phyloP scores from a whole-genome alignment of 306 rosid genomes.

The Clitoria ternatea region DNA sequence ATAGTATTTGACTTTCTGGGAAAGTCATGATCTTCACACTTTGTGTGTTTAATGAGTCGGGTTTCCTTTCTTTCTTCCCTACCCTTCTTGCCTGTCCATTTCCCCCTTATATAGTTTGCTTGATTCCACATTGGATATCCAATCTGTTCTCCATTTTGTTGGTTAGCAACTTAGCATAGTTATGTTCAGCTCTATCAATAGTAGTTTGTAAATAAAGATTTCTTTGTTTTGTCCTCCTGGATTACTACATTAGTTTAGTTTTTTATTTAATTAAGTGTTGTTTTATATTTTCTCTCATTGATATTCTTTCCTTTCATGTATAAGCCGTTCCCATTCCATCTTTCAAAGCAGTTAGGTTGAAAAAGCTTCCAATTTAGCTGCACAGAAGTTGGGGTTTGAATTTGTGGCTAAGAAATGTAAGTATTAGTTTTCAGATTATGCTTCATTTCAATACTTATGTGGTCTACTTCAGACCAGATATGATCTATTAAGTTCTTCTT shows the following conservation, averaged over 20 bases:
- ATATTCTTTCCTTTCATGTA: conserved; percentile 31
- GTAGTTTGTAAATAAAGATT: neutral
- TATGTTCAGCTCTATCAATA: conserved; percentile 21
- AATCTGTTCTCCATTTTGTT: neutral
- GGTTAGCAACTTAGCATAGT: too few relatives aligned
- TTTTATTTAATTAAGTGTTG: conserved; percentile 5
- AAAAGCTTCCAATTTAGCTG: conserved; percentile 78
- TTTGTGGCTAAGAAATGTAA: conserved; percentile 56
- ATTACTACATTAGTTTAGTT: neutral
- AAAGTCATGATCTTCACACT: neutral
- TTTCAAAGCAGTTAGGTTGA: conserved; percentile 60
- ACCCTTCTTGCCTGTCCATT: neutral
- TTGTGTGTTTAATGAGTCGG: conserved; percentile 2
- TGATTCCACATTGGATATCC: conserved; percentile 4
- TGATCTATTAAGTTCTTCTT: conserved; percentile 15
- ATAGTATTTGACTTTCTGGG: conserved; percentile 6
- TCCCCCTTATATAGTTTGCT: conserved; percentile 9
- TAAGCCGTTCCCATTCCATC: conserved; percentile 84
- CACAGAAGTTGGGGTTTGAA: conserved; percentile 73
- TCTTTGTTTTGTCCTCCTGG: neutral
- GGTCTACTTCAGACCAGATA: neutral
- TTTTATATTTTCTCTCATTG: conserved; percentile 10
- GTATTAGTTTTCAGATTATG: conserved; percentile 22
- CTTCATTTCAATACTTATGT: conserved; percentile 6
- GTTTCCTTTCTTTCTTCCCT: neutral